Conservation (phyloP, 1,284 basidiomycete species). For the Sporisorium iseilematis-ciliati region DNA sequence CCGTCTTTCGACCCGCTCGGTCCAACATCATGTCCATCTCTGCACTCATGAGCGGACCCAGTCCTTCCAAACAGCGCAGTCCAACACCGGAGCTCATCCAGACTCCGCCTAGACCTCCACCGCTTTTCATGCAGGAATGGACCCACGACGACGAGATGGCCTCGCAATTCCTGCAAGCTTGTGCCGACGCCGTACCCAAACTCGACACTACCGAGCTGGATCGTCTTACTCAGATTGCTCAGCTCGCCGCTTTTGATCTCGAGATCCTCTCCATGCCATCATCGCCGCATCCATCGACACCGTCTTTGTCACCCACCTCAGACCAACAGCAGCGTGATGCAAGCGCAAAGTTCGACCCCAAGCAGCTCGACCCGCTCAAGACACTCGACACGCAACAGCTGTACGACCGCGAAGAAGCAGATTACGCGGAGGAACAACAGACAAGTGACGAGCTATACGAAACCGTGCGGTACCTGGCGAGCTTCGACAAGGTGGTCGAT, state of each 20-base stretch:
- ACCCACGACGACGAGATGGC: slow-evolving; percentile 46
- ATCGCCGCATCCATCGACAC: slow-evolving; percentile 11
- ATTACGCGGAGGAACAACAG: slow-evolving; percentile 27
- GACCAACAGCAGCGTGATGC: slow-evolving; percentile 17
- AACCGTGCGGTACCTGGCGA: slow-evolving; percentile 28
- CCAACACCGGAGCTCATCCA: slow-evolving; percentile 24
- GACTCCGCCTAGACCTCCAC: slow-evolving; percentile 13
- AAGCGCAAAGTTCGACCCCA: slow-evolving; percentile 19
- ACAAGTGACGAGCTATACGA: slow-evolving; percentile 35
- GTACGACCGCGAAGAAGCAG: slow-evolving; percentile 33
- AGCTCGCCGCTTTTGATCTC: slow-evolving; percentile 44
- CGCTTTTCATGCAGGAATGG: slow-evolving; percentile 31
- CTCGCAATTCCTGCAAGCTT: slow-evolving; percentile 34
- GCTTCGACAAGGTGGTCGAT: slow-evolving; percentile 45
- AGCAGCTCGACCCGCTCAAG: slow-evolving; percentile 33
- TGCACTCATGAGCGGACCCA: slow-evolving; percentile 44
- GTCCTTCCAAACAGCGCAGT: slow-evolving; percentile 15
- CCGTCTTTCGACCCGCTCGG: slow-evolving; percentile 33
- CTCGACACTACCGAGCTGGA: slow-evolving; percentile 47
- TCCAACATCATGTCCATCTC: slow-evolving; percentile 54
- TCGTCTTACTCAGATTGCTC: slow-evolving; percentile 41
- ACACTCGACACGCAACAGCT: slow-evolving; percentile 32
- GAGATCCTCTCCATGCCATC: slow-evolving; percentile 12
- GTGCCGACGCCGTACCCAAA: slow-evolving; percentile 21
- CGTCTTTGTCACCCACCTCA: slow-evolving; percentile 4